Evolutionary conservation across 345 rosid genomes (phyloP).

Genomic region (Aegle marmelos): DNA sequence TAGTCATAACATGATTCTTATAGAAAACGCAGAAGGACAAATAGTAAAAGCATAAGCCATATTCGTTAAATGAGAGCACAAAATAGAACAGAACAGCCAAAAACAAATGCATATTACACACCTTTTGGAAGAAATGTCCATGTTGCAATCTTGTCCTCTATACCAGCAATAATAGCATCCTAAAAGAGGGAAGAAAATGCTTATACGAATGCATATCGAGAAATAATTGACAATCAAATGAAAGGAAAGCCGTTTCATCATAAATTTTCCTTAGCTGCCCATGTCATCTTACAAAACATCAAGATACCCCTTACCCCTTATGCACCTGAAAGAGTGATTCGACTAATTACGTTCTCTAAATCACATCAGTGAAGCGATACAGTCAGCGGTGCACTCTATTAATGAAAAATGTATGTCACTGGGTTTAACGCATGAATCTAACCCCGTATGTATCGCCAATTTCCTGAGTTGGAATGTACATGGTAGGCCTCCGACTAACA

Average conservation of each 20-base stretch:
- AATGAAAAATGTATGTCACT: background rate
- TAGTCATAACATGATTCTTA: background rate
- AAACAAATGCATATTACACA: constrained; percentile 13
- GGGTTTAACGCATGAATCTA: background rate
- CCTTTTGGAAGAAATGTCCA: constrained; percentile 99
- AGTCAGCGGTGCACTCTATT: background rate
- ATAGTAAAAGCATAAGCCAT: background rate
- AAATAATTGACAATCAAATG: constrained; percentile 1
- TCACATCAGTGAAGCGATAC: background rate
- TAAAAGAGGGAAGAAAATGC: constrained; percentile 12
- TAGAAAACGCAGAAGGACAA: background rate
- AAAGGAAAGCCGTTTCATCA: background rate
- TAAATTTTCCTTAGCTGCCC: background rate
- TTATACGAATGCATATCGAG: background rate
- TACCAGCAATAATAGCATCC: constrained; percentile 88
- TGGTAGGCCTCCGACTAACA: background rate
- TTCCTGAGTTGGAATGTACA: background rate
- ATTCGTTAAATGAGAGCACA: background rate
- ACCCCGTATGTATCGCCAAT: background rate
- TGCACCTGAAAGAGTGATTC: background rate
- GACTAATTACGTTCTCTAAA: background rate
- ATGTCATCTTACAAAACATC: background rate
- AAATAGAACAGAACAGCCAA: background rate
- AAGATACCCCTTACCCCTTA: background rate
- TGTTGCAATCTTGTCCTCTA: constrained; percentile 88